phyloP scores from a whole-genome alignment of 2,329 filamentous ascomycete genomes.

The Microcyclospora pomicola region DNA sequence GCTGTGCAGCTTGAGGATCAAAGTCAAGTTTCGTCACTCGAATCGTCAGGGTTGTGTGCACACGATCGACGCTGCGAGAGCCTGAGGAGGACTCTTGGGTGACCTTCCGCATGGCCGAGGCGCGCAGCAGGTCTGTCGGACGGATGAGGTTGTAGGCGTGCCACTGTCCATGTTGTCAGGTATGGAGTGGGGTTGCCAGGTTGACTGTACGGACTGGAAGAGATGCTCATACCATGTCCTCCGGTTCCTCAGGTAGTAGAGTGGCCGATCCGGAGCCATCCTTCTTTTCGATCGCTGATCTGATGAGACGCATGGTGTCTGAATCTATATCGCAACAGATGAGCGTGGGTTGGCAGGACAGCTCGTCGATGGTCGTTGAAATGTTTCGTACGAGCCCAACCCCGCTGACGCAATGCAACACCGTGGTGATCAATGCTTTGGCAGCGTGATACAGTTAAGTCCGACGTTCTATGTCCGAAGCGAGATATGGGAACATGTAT shows the following conservation, averaged over 20 bases:
- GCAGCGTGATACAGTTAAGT: background rate
- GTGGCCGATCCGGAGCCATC: constrained; percentile 53
- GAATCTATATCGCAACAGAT: background rate
- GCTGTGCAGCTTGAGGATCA: constrained; percentile 51
- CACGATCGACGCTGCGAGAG: constrained; percentile 44
- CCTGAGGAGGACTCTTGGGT: constrained; percentile 48
- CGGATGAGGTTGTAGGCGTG: constrained; percentile 62
- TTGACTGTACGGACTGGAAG: constrained; percentile 2
- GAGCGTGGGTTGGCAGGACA: background rate
- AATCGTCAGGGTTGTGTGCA: constrained; percentile 52
- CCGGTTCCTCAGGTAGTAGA: constrained; percentile 56
- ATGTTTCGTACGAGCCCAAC: too few species aligned
- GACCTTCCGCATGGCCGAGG: constrained; percentile 52
- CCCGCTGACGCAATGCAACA: too few species aligned
- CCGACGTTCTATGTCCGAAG: background rate
- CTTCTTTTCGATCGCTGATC: constrained; percentile 48
- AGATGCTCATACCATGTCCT: constrained; percentile 51
- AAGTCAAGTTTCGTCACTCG: constrained; percentile 54
- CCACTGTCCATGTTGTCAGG: constrained; percentile 38
- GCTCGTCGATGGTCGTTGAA: too few species aligned
- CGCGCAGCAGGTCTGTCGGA: constrained; percentile 49
- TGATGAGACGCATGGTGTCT: constrained; percentile 50
- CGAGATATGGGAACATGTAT: too few species aligned
- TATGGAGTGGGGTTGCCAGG: background rate
- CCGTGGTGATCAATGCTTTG: background rate